phyloP scores from a whole-genome alignment of 371 early-diverging fungal genomes.

The Apophysomyces elegans region DNA sequence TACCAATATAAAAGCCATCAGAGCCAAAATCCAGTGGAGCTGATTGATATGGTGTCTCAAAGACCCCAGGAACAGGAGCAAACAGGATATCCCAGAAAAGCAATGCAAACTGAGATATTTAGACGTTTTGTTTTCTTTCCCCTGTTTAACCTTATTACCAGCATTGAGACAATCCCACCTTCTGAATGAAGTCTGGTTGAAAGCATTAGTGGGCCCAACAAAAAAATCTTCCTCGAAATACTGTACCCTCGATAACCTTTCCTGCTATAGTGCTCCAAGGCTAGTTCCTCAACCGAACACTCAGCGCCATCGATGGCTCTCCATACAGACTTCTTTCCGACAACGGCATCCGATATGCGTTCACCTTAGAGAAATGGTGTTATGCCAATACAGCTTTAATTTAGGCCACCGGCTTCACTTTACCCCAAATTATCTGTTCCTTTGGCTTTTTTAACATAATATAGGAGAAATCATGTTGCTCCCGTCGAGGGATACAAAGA shows the following conservation, averaged over 20 bases:
- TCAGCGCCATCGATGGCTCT: slow-evolving; percentile 56
- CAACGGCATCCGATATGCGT: slow-evolving; percentile 33
- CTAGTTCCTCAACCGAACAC: slow-evolving; percentile 63
- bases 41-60: slow-evolving; percentile 77
- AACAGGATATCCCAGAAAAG: slow-evolving; percentile 81
- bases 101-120: slow-evolving; percentile 48
- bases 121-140: neutral
- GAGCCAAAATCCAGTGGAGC: slow-evolving; percentile 72
- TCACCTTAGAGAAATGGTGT: slow-evolving; percentile 29
- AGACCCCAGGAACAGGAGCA: slow-evolving; percentile 66
- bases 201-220: neutral
- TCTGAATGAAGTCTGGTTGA: slow-evolving; percentile 64
- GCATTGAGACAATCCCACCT: slow-evolving; percentile 60
- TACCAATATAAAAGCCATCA: slow-evolving; percentile 70
- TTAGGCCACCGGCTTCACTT: neutral
- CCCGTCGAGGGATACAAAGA: slow-evolving; percentile 55
- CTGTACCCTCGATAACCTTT: slow-evolving; percentile 60
- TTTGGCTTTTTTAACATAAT: slow-evolving; percentile 45
- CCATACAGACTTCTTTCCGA: slow-evolving; percentile 49
- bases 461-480: slow-evolving; percentile 64
- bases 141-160: slow-evolving; percentile 24
- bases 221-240: neutral
- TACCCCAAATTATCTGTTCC: slow-evolving; percentile 48
- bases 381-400: neutral
- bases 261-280: slow-evolving; percentile 61